Conservation (phyloP, 2,329 filamentous ascomycete genomes). For the Aspergillus luchuensis region DNA sequence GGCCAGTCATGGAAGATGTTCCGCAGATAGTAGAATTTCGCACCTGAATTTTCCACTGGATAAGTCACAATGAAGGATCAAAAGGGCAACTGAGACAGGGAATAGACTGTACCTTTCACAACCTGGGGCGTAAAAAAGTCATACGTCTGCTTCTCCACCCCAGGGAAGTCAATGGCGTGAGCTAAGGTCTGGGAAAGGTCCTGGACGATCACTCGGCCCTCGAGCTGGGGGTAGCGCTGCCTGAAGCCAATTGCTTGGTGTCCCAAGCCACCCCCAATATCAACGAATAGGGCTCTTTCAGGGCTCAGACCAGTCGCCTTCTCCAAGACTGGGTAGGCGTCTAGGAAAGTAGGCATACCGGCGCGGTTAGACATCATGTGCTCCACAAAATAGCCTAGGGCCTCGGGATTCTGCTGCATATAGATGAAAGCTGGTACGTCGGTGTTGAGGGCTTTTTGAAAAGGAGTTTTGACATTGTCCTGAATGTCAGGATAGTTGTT, state of each 20-base stretch:
- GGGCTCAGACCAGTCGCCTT: background rate
- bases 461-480: background rate
- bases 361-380: constrained; percentile 2
- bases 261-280: constrained; percentile 13
- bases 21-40: constrained; percentile 17
- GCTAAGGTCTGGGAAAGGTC: constrained; percentile 2
- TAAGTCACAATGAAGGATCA: too few species aligned
- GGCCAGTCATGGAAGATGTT: constrained; percentile 11
- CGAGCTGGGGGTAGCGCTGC: background rate
- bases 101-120: too few species aligned
- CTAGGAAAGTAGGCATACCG: background rate
- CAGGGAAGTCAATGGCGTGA: background rate
- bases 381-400: background rate
- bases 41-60: background rate
- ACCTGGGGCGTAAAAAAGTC: background rate
- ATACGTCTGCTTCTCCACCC: constrained; percentile 8
- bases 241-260: background rate
- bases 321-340: constrained; percentile 1
- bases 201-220: constrained; percentile 11
- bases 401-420: background rate
- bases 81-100: too few species aligned
- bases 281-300: constrained; percentile 9
- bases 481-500: constrained; percentile 4
- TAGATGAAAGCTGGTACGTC: constrained; percentile 5
- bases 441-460: constrained; percentile 10